Base-by-base conservation (phyloP, 2,329 filamentous ascomycete species). In the Eutypella sp. region DNA sequence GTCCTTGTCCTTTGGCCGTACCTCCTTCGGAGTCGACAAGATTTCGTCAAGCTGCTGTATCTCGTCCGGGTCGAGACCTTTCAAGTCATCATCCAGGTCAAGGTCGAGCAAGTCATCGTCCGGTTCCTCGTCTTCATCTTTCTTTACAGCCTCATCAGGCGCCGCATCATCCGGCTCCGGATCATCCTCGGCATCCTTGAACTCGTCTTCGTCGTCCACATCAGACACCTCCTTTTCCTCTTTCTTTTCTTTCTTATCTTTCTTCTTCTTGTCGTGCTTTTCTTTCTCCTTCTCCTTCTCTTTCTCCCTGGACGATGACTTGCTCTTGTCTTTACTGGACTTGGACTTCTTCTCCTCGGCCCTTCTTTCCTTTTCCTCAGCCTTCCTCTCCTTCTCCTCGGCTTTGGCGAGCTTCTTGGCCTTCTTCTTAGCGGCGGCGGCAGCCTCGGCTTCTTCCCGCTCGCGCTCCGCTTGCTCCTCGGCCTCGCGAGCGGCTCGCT, bases 351-450 rank as follows among this genome's bases (percentile, higher is more conserved):
- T 63, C 3, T 58, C 52, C n/a, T n/a, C n/a, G n/a, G n/a, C n/a
- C n/a, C n/a, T n/a, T n/a, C 53, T 54, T 48, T 51, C 57, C 22
- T 54, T 54, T 49, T 51, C 60, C 47, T 38, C 67, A 25, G 62
- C 59, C 46, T 65, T 65, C 15, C 57, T 59, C 45, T 61, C 60
- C 46, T 63, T 63, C 3, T 58, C 52, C 19, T 62, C 60, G 2
- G 55, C 49, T 45, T 64, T 66, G 24, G 64, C 67, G 40, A 62
- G 62, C 49, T 69, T 70, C 58, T 72, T 74, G 23, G 67, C 64
- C 55, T 72, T 73, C 53, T 67, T 69, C 48, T 67, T 65, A 48
- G 52, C 57, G 11, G 49, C 55, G 3, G 27, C 46, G 8, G 49
- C 52, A 20, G 59, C 65, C 46, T 64, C 64, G 3, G 60, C 61